phyloP scores from a whole-genome alignment of 2,329 filamentous ascomycete species.

The Emmonsiellopsis sp. region DNA sequence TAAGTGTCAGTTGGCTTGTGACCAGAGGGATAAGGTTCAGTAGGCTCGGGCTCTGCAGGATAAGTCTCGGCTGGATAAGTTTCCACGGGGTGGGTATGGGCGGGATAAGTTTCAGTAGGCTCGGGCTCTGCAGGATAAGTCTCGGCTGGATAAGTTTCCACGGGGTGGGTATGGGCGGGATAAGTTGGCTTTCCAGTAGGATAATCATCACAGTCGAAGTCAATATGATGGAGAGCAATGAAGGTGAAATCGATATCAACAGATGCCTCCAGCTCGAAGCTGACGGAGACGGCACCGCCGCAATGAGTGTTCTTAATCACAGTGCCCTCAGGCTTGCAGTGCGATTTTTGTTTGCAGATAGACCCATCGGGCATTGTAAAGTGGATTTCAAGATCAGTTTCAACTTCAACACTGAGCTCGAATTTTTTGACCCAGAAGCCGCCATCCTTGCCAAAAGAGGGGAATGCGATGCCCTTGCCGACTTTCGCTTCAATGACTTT shows the following conservation, averaged over 20 bases:
- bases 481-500: slow-evolving; percentile 54
- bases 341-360: slow-evolving; percentile 65
- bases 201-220: slow-evolving; percentile 56
- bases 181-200: slow-evolving; percentile 9
- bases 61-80: no score
- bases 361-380: slow-evolving; percentile 78
- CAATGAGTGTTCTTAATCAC: slow-evolving; percentile 77
- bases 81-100: no score
- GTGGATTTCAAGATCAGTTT: slow-evolving; percentile 73
- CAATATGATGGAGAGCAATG: slow-evolving; percentile 63
- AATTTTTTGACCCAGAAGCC: slow-evolving; percentile 67
- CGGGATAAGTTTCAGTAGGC: no score
- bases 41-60: no score
- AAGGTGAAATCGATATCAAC: slow-evolving; percentile 52
- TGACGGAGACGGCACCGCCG: slow-evolving; percentile 77
- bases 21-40: no score
- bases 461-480: slow-evolving; percentile 36
- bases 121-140: no score
- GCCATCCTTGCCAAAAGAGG: slow-evolving; percentile 47
- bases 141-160: no score
- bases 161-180: no score
- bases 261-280: slow-evolving; percentile 53
- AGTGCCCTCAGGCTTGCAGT: slow-evolving; percentile 60
- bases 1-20: no score
- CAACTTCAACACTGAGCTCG: slow-evolving; percentile 62